Evolutionary conservation across 2,329 filamentous ascomycete species (phyloP).

Genomic region (Xylaria polymorpha): DNA sequence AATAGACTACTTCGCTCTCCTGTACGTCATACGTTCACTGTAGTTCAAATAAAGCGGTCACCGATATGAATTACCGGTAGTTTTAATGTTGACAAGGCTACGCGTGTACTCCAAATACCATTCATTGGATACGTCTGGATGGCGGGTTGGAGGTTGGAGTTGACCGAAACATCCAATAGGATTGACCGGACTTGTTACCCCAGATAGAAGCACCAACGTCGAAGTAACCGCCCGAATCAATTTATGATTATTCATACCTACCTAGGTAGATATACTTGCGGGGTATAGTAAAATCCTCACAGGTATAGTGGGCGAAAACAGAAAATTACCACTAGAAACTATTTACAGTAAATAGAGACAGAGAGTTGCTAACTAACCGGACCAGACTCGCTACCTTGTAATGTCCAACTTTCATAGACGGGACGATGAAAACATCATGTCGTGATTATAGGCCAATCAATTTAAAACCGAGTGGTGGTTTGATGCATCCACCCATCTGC

Average conservation of each 20-base stretch:
- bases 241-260: not conserved
- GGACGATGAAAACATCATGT: not conserved
- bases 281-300: not conserved
- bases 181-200: not conserved
- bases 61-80: not conserved
- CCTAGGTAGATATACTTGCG: not conserved
- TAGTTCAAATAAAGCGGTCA: not conserved
- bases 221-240: not conserved
- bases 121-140: not conserved
- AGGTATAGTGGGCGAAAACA: too few relatives aligned
- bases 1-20: not conserved
- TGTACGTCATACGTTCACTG: not conserved
- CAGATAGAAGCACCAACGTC: not conserved
- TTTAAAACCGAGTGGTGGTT: not conserved
- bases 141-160: conserved; percentile 3
- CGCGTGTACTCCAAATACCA: not conserved
- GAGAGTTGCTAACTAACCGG: not conserved
- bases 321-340: too few relatives aligned
- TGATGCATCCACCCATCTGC: not conserved
- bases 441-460: not conserved
- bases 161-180: not conserved
- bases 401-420: not conserved
- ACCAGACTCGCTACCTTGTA: not conserved
- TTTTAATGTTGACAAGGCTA: not conserved
- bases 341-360: too few relatives aligned